Percentiles rank a stretch among this genome's conserved stretches.
Evolutionary conservation across 129 eudicot genomes (phyloP).

Genomic region (Flaveria bidentis): DNA sequence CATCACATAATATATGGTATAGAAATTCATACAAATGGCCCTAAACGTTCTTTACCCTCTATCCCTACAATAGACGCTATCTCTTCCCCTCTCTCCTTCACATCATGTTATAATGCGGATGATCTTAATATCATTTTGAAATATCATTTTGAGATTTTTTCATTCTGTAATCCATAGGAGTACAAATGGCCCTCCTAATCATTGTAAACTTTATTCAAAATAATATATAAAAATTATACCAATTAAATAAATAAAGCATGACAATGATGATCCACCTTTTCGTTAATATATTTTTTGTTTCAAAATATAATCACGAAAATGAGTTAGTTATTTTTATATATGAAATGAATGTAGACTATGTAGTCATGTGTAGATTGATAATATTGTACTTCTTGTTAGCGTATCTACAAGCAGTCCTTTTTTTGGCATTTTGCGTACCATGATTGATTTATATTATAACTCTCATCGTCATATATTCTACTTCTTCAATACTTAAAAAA

Average conservation of each 20-base stretch:
- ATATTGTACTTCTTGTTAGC: background rate
- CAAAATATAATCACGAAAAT: slow-evolving; percentile 1
- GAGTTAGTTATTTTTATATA: background rate
- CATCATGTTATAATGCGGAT: too few relatives aligned
- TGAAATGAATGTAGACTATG: background rate
- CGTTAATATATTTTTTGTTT: background rate
- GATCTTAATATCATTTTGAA: too few relatives aligned
- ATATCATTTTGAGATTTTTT: background rate
- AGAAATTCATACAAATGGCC: too few relatives aligned
- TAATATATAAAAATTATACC: background rate
- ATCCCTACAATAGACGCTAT: too few relatives aligned
- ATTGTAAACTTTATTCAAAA: slow-evolving; percentile 3
- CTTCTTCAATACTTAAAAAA: background rate
- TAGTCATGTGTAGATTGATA: too few relatives aligned
- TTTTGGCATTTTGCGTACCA: slow-evolving; percentile 31
- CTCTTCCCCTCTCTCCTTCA: too few relatives aligned
- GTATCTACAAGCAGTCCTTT: slow-evolving; percentile 24
- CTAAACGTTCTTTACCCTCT: too few relatives aligned
- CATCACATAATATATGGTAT: too few relatives aligned
- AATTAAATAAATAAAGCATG: slow-evolving; percentile 9
- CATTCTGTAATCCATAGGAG: background rate
- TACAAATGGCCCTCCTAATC: background rate
- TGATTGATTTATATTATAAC: slow-evolving; percentile 25
- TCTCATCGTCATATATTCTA: slow-evolving; percentile 32
- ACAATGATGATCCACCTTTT: slow-evolving; percentile 18